Evolutionary conservation across 1,284 basidiomycete genomes (phyloP), one percentile per base, ranked within the genome.

Genomic region (Anthracocystis walkeri): DNA sequence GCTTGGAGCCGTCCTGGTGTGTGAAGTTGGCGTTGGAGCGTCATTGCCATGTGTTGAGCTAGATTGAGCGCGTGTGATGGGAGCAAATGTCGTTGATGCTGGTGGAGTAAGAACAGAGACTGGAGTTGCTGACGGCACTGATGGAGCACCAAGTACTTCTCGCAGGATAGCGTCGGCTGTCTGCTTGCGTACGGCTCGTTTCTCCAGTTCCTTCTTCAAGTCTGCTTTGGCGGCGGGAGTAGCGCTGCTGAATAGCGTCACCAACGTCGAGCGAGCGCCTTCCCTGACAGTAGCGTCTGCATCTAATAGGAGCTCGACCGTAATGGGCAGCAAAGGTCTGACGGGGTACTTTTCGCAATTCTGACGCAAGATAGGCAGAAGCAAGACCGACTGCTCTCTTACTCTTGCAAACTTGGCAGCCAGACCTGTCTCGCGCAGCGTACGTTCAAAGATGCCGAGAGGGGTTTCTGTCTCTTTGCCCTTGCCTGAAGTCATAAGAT

Each of bases 291-390:
- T 90, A 4, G 91, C 90, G 83, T 99, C 96, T 1, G 91, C 90
- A 85, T 99, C 95, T 86, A 97, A 93, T 23, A 99, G 88, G 45
- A 91, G 87, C 59, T 91, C 92, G 18, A 98, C 93, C 48, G 99
- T 90, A 23, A 89, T 86, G 0, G 92, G 86, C 31, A 97, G 89
- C 85, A 93, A 96, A 2, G 93, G 90, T 55, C 92, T 90, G 50
- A 99, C 89, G 14, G 94, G 93, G 74, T 97, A 92, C 52, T 71
- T 78, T 54, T 74, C 65, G 56, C 72, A 70, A 7, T 66, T 59
- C 57, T 69, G 60, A 1, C 77, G 62, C 20, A 82, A 40, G 31
- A 61, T 52, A 4, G 75, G 70, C 1, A 83, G 56, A 7, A 81
- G 44, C 12, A 58, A 57, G 3, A 80, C 64, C 2, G 74, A 42